phyloP scores from a whole-genome alignment of 257 asterid genomes.

The Salvia rosmarinus region DNA sequence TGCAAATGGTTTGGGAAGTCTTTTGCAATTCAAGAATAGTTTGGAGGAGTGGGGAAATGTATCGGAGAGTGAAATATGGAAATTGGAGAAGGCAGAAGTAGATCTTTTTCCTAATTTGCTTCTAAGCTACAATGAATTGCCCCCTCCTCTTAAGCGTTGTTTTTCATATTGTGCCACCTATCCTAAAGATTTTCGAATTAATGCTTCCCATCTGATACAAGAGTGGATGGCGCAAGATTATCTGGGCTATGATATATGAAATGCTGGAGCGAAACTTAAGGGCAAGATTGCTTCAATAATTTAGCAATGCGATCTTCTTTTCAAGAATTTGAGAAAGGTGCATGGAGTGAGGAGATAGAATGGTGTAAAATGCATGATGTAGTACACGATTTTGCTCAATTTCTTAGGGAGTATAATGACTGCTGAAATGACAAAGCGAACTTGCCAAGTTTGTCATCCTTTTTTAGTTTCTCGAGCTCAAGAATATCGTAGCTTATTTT shows the following conservation, averaged over 20 bases:
- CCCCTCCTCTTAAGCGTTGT: slow-evolving; percentile 42
- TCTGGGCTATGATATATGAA: background rate
- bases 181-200: slow-evolving; percentile 37
- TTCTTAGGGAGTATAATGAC: background rate
- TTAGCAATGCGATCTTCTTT: slow-evolving; percentile 34
- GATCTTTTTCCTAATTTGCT: slow-evolving; percentile 31
- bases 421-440: background rate
- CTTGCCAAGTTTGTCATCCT: slow-evolving; percentile 2
- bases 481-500: slow-evolving; percentile 10
- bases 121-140: slow-evolving; percentile 40
- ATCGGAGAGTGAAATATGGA: slow-evolving; percentile 38
- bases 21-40: slow-evolving; percentile 35
- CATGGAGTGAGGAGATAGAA: background rate
- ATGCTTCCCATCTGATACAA: slow-evolving; percentile 41
- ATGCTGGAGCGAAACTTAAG: slow-evolving; percentile 26
- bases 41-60: slow-evolving; percentile 48
- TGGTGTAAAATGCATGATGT: slow-evolving; percentile 31
- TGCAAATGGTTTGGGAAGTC: slow-evolving; percentile 41
- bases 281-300: slow-evolving; percentile 29
- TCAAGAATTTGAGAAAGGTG: background rate
- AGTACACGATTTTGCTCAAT: slow-evolving; percentile 33
- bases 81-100: no score
- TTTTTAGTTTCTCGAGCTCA: background rate
- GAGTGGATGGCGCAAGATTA: slow-evolving; percentile 53
- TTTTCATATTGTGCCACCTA: slow-evolving; percentile 53